phyloP scores from a whole-genome alignment of 2,329 filamentous ascomycete species.

The Fusarium scirpi region DNA sequence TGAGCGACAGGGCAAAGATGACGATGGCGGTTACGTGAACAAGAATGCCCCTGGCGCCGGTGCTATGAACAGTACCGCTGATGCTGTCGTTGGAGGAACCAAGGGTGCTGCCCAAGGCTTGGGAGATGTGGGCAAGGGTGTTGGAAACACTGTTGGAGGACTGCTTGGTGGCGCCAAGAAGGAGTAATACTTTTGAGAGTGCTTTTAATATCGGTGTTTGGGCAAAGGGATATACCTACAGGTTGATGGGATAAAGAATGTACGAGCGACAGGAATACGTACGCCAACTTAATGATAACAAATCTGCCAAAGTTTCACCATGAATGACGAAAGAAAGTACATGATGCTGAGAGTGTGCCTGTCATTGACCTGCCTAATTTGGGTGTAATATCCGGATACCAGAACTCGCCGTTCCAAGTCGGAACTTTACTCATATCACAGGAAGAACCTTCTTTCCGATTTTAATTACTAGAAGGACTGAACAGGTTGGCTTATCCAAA shows the following conservation, averaged over 20 bases:
- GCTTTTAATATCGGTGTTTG: constrained; percentile 15
- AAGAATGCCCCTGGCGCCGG: constrained; percentile 48
- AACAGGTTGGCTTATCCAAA: neutral
- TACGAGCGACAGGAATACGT: neutral
- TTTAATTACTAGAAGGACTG: too few species aligned
- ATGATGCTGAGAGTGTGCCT: neutral
- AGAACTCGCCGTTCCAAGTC: neutral
- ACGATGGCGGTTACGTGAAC: constrained; percentile 63
- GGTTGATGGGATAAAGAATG: neutral
- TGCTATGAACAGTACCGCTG: constrained; percentile 45
- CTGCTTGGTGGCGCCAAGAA: constrained; percentile 51
- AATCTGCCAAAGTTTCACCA: neutral
- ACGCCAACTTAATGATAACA: constrained; percentile 17
- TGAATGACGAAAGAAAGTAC: neutral
- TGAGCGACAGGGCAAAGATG: constrained; percentile 73
- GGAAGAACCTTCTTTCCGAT: neutral
- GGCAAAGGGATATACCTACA: constrained; percentile 5
- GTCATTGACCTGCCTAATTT: neutral
- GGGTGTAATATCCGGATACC: neutral
- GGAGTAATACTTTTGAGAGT: constrained; percentile 20
- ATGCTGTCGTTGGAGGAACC: constrained; percentile 48
- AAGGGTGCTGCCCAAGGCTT: constrained; percentile 51
- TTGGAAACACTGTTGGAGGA: constrained; percentile 48
- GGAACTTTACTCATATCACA: neutral
- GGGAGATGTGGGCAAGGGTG: constrained; percentile 38